Evolutionary conservation across 2,329 filamentous ascomycete genomes (phyloP).

Genomic region (Penicillium sp.): DNA sequence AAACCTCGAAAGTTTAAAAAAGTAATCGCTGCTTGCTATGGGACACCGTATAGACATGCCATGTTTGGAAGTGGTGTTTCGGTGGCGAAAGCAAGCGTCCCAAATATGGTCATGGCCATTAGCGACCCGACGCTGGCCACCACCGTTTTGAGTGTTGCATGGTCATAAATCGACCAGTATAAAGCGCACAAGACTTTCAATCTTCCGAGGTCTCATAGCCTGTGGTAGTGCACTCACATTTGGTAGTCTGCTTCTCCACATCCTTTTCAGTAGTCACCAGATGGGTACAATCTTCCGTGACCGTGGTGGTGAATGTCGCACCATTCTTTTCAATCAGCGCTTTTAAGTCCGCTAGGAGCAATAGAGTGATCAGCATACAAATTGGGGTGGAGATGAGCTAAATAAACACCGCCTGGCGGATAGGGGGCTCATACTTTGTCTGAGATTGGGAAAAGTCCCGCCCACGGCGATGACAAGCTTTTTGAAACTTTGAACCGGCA

Average conservation of each 20-base stretch:
- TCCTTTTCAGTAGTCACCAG: constrained; percentile 38
- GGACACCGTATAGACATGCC: neutral
- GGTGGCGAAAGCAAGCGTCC: neutral
- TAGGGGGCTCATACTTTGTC: constrained; percentile 44
- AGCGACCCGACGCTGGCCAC: too few relatives aligned
- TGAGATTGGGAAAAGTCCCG: constrained; percentile 57
- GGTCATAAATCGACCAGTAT: rapidly evolving
- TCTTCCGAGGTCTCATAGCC: neutral
- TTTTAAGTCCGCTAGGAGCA: constrained; percentile 30
- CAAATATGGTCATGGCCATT: neutral
- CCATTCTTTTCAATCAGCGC: constrained; percentile 33
- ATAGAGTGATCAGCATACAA: constrained; percentile 5
- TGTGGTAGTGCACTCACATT: constrained; percentile 27
- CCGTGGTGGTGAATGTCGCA: constrained; percentile 31
- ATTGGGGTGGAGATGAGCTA: constrained; percentile 10
- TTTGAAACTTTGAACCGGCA: constrained; percentile 30
- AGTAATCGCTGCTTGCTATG: neutral
- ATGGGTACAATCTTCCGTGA: constrained; percentile 37
- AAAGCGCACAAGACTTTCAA: neutral
- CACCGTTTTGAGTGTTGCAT: neutral
- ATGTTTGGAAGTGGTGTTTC: too few relatives aligned
- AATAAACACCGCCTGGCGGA: constrained; percentile 5
- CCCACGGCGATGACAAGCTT: constrained; percentile 52
- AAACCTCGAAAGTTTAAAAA: neutral
- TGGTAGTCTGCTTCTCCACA: constrained; percentile 34